Evolutionary conservation across 2,329 filamentous ascomycete genomes (phyloP).

Genomic region (Mycocentrospora acerina): DNA sequence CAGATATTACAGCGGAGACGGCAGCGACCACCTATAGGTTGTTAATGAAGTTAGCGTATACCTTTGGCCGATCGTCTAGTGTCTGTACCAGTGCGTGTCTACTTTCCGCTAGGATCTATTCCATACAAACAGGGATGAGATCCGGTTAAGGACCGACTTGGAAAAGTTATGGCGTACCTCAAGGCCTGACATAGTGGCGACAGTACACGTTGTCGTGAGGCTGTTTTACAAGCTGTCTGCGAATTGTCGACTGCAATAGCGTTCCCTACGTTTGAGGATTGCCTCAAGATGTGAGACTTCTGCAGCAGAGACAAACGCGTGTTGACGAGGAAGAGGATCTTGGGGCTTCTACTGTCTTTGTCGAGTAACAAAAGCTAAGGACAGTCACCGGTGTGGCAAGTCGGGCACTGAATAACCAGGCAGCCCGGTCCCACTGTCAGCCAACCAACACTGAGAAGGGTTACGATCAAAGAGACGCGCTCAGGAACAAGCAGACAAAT

Average conservation of each 20-base stretch:
- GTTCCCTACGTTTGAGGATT: background rate
- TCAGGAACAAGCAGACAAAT: background rate
- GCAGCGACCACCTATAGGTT: slow-evolving; percentile 41
- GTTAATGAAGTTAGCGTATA: background rate
- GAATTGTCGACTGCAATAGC: slow-evolving; percentile 1
- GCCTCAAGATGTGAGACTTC: background rate
- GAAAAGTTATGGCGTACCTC: slow-evolving; percentile 23
- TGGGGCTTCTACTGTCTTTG: background rate
- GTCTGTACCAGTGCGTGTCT: background rate
- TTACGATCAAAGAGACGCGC: too few species aligned
- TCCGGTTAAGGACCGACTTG: background rate
- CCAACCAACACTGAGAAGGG: too few species aligned
- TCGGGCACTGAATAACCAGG: too few species aligned
- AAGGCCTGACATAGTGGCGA: slow-evolving; percentile 25
- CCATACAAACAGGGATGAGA: background rate
- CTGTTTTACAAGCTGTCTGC: background rate
- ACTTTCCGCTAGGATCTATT: background rate
- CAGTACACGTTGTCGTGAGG: background rate
- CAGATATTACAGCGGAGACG: slow-evolving; percentile 46
- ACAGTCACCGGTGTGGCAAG: too few species aligned
- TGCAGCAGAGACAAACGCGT: background rate
- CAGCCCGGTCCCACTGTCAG: too few species aligned
- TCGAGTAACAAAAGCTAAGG: background rate
- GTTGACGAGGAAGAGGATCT: background rate
- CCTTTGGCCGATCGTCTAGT: background rate